Conservation (phyloP, 2,329 filamentous ascomycete genomes). For the Phyllosticta capitalensis region DNA sequence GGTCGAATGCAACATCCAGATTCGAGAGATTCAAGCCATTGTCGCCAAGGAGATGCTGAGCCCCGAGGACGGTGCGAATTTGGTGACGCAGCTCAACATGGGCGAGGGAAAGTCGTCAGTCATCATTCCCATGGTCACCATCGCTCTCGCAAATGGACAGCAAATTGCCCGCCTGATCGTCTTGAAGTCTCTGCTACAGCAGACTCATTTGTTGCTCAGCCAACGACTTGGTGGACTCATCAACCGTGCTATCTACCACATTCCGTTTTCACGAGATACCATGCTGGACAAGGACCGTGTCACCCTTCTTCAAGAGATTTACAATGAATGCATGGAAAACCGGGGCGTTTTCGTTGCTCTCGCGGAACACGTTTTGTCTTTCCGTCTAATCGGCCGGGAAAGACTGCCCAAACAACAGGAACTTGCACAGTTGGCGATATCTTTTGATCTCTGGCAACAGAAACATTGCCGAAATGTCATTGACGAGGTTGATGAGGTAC, state of each 20-base stretch:
- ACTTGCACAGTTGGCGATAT: background rate
- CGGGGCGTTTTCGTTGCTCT: background rate
- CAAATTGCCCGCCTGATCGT: conserved; percentile 51
- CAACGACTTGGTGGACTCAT: conserved; percentile 46
- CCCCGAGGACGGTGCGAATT: background rate
- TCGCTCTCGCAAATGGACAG: conserved; percentile 40
- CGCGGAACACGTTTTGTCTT: conserved; percentile 8
- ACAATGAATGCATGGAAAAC: conserved; percentile 36
- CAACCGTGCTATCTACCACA: background rate
- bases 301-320: conserved; percentile 28
- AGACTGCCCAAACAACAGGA: background rate
- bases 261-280: conserved; percentile 19
- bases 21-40: conserved; percentile 49
- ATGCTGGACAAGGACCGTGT: conserved; percentile 25
- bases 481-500: conserved; percentile 5
- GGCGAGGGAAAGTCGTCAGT: conserved; percentile 25
- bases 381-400: conserved; percentile 3
- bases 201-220: conserved; percentile 50
- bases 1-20: conserved; percentile 51
- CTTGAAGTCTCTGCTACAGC: conserved; percentile 49
- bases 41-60: conserved; percentile 49
- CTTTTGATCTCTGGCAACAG: conserved; percentile 38
- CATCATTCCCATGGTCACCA: conserved; percentile 23
- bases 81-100: conserved; percentile 27
- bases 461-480: conserved; percentile 40